Base-by-base conservation (phyloP, 2,329 filamentous ascomycete genomes). In the Pseudogymnoascus sp. region DNA sequence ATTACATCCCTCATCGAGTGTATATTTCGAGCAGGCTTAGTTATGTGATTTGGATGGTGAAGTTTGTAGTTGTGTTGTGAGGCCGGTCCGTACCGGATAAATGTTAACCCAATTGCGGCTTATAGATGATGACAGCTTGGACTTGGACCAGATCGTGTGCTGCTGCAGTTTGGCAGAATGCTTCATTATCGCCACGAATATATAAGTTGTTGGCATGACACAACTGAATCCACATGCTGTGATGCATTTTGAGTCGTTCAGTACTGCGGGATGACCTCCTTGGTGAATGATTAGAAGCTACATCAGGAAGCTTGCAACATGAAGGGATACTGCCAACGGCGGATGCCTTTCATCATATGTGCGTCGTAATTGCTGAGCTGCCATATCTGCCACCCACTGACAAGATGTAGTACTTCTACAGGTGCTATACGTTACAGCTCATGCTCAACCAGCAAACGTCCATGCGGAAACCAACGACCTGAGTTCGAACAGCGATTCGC, bases 311-410 rank as follows among this genome's bases (percentile, higher is more conserved):
- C 40, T 62, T 59, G 62, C 69, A 72, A 45, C 42, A 75, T 75
- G 73, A 74, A 66, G 67, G 62, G 65, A 62, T 66, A 64, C 61
- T 66, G 66, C 45, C 69, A 65, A 66, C 70, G 69, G 68, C 67
- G 73, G 29, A 61, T 71, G 68, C 71, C 71, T 67, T 68, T 72
- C 51, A 68, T 74, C 39, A 66, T 73, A 61, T 64, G 73, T 74
- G 71, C 59, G 71, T 36, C 11, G 54, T 4, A 54, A 29, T 29
- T 65, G 54, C 37, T 26, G 34, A 59, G 31, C 39, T 39, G 62
- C 39, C 10, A 14, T 10, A 31, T 21, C 51, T 21, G 5, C 14
- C 51, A 57, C 51, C 29, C 18, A 57, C 51, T 57, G 29, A 57
- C 51, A 57, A 36, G 16, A 57, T 34, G 3, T 3, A 57, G 51